These are phyloP conservation scores for Ciborinia camelliae DNA, from an alignment of 2,329 filamentous ascomycete species.

Conservation along the genomic window DNA sequence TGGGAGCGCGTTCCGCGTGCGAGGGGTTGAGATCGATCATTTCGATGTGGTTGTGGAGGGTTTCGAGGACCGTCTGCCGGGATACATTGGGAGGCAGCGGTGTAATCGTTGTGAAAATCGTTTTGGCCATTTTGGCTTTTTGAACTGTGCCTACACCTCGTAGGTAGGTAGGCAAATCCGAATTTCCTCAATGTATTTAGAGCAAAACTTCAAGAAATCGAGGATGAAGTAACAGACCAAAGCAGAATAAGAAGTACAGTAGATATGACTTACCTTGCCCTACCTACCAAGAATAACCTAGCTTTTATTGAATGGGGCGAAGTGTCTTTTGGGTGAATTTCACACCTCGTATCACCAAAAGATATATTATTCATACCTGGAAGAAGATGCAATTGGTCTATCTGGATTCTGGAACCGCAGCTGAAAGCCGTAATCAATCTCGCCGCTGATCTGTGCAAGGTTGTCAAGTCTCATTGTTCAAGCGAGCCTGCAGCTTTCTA, in stretches of 20 bases:
- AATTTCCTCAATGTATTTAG: neutral
- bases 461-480: neutral
- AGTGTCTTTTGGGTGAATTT: too few species aligned
- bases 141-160: neutral
- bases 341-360: neutral
- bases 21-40: slow-evolving; percentile 69
- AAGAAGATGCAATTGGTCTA: neutral
- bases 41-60: slow-evolving; percentile 72
- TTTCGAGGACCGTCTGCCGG: slow-evolving; percentile 65
- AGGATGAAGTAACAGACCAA: too few species aligned
- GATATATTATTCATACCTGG: neutral
- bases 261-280: slow-evolving; percentile 3
- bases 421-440: slow-evolving; percentile 9
- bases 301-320: too few species aligned
- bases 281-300: neutral
- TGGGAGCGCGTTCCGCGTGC: slow-evolving; percentile 66
- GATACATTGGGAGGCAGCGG: slow-evolving; percentile 67
- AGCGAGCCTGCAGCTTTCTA: neutral
- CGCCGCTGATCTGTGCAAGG: slow-evolving; percentile 13
- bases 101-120: slow-evolving; percentile 75
- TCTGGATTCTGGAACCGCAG: neutral
- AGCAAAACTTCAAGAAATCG: neutral
- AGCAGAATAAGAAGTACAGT: neutral
- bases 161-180: neutral
- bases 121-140: slow-evolving; percentile 37